Evolutionary conservation across 129 eudicot genomes (phyloP).

Genomic region (Cynara cardunculus): DNA sequence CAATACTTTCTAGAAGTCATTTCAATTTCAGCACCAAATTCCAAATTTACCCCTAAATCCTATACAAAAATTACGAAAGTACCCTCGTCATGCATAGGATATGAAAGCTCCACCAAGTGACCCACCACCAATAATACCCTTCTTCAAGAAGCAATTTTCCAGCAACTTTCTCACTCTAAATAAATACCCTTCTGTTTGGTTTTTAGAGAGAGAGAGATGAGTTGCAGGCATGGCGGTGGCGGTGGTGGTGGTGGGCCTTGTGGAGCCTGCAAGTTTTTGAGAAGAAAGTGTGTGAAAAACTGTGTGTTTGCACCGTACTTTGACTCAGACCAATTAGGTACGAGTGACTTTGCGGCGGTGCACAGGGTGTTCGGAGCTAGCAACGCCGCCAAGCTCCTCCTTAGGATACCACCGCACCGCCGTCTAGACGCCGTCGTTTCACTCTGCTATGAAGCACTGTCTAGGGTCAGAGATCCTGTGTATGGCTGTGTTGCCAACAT

Average conservation of each 20-base stretch:
- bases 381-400: constrained; percentile 70
- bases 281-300: constrained; percentile 59
- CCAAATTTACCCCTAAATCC: neutral
- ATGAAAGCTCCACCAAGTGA: constrained; percentile 8
- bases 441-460: constrained; percentile 67
- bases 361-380: constrained; percentile 85
- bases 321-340: constrained; percentile 60
- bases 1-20: constrained; percentile 6
- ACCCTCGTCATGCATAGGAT: constrained; percentile 25
- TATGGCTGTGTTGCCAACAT: constrained; percentile 72
- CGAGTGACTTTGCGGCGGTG: constrained; percentile 70
- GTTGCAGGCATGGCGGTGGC: neutral
- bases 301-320: constrained; percentile 74
- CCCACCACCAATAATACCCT: constrained; percentile 10
- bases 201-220: constrained; percentile 20
- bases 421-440: constrained; percentile 72
- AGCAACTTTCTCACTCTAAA: neutral
- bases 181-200: constrained; percentile 13
- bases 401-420: constrained; percentile 43
- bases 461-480: constrained; percentile 79
- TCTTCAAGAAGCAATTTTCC: neutral
- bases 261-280: constrained; percentile 75
- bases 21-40: neutral
- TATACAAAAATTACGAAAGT: neutral
- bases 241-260: constrained; percentile 53